These are phyloP conservation scores for Rhizophora mangle DNA, from an alignment of 345 rosid species.

Conservation along the genomic window DNA sequence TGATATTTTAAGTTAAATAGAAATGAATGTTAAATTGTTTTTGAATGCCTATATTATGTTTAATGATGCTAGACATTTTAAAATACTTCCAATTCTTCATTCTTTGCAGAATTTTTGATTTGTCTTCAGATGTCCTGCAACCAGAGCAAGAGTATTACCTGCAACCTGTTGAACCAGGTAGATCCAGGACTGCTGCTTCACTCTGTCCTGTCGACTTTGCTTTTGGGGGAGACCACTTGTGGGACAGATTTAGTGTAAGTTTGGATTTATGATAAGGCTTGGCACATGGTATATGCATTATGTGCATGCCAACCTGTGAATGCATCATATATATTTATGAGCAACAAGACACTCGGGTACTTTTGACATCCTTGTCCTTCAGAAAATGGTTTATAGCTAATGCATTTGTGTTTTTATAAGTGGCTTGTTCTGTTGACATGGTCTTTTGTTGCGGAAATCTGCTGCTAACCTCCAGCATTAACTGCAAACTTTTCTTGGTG, in stretches of 20 bases:
- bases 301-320: background rate
- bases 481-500: background rate
- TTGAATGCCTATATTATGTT: background rate
- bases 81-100: slow-evolving; percentile 14
- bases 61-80: background rate
- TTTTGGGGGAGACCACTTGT: slow-evolving; percentile 90
- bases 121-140: slow-evolving; percentile 65
- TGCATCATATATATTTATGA: slow-evolving; percentile 1
- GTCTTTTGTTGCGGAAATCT: background rate
- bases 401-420: background rate
- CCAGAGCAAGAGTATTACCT: slow-evolving; percentile 96
- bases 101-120: slow-evolving; percentile 64
- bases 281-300: background rate
- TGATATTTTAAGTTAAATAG: no score
- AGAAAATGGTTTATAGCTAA: slow-evolving; percentile 1
- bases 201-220: slow-evolving; percentile 78
- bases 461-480: background rate
- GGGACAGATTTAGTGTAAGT: slow-evolving; percentile 97
- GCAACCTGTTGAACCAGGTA: slow-evolving; percentile 85
- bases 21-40: background rate
- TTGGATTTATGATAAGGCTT: slow-evolving; percentile 6
- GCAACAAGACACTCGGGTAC: background rate
- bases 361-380: slow-evolving; percentile 1
- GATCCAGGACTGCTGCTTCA: slow-evolving; percentile 69
- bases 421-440: no score